Evolutionary conservation across 768 basidiomycete genomes (phyloP), one percentile per base, ranked within the genome.

Genomic region (Psilocybe cubensis): DNA sequence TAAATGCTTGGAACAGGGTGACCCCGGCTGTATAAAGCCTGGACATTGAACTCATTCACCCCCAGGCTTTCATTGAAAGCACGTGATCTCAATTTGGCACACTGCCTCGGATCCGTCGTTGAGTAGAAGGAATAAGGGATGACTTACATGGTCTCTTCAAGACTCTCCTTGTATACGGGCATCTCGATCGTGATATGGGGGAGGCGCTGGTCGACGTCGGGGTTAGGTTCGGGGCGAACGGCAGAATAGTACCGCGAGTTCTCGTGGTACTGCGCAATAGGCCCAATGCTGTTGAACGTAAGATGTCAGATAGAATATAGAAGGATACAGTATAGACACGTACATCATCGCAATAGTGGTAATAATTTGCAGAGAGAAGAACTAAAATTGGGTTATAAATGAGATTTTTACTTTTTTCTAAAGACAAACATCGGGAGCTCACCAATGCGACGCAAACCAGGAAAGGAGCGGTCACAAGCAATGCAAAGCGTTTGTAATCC

Each of bases 191-290:
- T 89, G 14, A 92, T 79, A 66, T 92, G 91, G 2, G 90, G 91
- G 3, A 92, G 77, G 52, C 74, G 78, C 1, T 77, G 63, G 67
- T 91, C 89, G 54, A 91, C 76, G 14, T 82, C 84, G 51, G 82
- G 79, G 69, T 87, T 88, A 0, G 84, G 70, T 23, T 75, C 78
- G 0, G 91, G 88, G 42, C 77, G 78, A 48, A 80, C 70, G 10
- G 91, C 89, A 10, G 90, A 92, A 67, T 91, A 95, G 71, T 89
- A 95, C 35, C 80, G 82, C 0, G 91, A 92, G 69, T 94, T 94
- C 64, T 93, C 86, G 66, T 91, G 85, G 69, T 84, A 92, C 61
- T 94, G 93, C 5, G 92, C 85, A 44, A 95, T 88, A 18, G 93
- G 93, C 23, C 93, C 93, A 57, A 94, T 62, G 8, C 88, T 89